Evolutionary conservation across 2,329 filamentous ascomycete genomes (phyloP).

Genomic region (Colletotrichum higginsianum): DNA sequence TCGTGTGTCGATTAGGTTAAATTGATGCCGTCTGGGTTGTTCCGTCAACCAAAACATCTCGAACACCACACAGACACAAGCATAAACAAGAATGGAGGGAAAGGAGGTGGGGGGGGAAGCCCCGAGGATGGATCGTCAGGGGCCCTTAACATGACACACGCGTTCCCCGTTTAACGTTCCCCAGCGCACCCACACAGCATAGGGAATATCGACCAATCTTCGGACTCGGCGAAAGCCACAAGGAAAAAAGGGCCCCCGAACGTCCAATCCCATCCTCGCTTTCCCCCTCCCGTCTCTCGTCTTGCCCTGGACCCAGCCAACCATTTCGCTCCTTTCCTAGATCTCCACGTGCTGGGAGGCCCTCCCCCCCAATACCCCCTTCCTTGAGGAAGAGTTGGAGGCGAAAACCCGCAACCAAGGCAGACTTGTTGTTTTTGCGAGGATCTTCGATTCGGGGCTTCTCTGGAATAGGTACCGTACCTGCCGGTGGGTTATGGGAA

Average conservation of each 20-base stretch:
- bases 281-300: no score
- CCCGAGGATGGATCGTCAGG: conserved; percentile 35
- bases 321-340: no score
- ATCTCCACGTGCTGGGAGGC: conserved; percentile 26
- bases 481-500: no score
- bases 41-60: neutral
- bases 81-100: neutral
- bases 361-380: neutral
- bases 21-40: no score
- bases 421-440: neutral
- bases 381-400: no score
- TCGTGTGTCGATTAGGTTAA: no score
- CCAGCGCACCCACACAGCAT: conserved; percentile 33
- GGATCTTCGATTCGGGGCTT: conserved; percentile 4
- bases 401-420: conserved; percentile 1
- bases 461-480: neutral
- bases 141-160: conserved; percentile 37
- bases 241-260: neutral
- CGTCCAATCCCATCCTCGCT: conserved; percentile 4
- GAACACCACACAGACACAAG: neutral
- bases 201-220: neutral
- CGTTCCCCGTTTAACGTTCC: conserved; percentile 22
- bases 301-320: neutral
- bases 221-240: neutral
- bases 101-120: neutral